These are phyloP conservation scores for Karstenula rhodostoma DNA, from an alignment of 2,329 filamentous ascomycete species.

Conservation along the genomic window DNA sequence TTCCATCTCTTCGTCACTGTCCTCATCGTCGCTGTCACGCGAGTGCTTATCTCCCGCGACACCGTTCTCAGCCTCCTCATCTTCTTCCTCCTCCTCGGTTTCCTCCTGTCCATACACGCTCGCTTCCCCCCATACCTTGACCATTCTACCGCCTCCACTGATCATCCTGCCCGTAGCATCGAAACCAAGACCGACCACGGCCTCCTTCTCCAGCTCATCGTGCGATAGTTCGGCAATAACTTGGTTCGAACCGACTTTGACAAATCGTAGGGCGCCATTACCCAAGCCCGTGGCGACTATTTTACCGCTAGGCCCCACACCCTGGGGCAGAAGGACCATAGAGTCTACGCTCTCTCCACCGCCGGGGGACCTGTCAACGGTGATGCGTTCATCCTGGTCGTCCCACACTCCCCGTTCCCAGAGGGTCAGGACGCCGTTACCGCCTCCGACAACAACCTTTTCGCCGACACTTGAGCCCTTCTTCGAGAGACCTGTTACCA, in stretches of 20 bases:
- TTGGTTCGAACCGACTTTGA: conserved; percentile 77
- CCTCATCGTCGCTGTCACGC: conserved; percentile 55
- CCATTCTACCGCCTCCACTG: conserved; percentile 81
- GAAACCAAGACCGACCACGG: conserved; percentile 81
- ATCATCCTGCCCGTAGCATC: conserved; percentile 88
- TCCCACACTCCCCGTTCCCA: conserved; percentile 97
- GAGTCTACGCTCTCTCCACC: conserved; percentile 83
- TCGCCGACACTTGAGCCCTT: conserved; percentile 74
- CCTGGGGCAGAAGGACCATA: conserved; percentile 75
- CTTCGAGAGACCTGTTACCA: conserved; percentile 78
- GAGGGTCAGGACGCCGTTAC: conserved; percentile 82
- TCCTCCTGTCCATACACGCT: conserved; percentile 66
- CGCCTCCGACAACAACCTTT: conserved; percentile 79
- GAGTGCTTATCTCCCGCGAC: conserved; percentile 42
- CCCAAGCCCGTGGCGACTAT: conserved; percentile 82
- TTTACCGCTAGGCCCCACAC: conserved; percentile 71
- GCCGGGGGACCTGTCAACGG: conserved; percentile 69
- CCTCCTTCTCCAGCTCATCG: conserved; percentile 77
- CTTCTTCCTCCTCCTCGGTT: conserved; percentile 52
- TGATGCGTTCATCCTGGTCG: conserved; percentile 89
- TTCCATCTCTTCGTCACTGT: conserved; percentile 51
- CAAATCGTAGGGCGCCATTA: conserved; percentile 79
- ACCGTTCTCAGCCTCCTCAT: conserved; percentile 55
- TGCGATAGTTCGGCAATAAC: conserved; percentile 74
- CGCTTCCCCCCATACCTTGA: conserved; percentile 90